A percentile compares a stretch with the other conserved stretches of the same genome.
These are phyloP conservation scores for Quercus glauca DNA, from an alignment of 306 rosid genomes.

Conservation along the genomic window DNA sequence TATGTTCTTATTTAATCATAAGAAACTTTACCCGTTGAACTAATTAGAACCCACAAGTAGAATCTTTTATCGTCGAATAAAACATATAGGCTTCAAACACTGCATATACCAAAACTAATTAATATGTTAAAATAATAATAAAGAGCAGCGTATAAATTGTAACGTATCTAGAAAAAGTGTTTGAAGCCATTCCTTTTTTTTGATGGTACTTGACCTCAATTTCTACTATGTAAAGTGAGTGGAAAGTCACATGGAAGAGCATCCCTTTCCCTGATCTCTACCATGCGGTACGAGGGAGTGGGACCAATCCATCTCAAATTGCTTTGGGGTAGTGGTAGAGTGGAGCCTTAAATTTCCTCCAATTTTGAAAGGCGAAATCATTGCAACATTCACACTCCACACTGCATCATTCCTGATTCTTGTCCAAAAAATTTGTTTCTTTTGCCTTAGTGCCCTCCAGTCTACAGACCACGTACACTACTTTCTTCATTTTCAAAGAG, in stretches of 20 bases:
- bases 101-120: too few relatives aligned
- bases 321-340: constrained; percentile 25
- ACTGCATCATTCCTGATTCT: constrained; percentile 2
- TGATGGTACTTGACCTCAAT: neutral
- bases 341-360: constrained; percentile 28
- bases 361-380: constrained; percentile 6
- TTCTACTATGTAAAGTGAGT: constrained; percentile 5
- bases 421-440: too few relatives aligned
- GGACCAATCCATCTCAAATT: constrained; percentile 50
- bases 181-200: neutral
- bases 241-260: constrained; percentile 40
- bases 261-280: neutral
- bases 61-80: too few relatives aligned
- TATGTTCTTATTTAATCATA: too few relatives aligned
- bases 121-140: too few relatives aligned
- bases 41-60: fast-evolving
- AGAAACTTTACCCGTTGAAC: fast-evolving
- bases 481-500: neutral
- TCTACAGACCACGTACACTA: too few relatives aligned
- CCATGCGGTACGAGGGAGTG: constrained; percentile 29
- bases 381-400: constrained; percentile 17
- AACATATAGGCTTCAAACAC: too few relatives aligned
- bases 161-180: too few relatives aligned
- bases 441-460: neutral
- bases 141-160: too few relatives aligned